Base-by-base conservation (phyloP, 2,329 filamentous ascomycete genomes). In the Xylariaceae sp. region DNA sequence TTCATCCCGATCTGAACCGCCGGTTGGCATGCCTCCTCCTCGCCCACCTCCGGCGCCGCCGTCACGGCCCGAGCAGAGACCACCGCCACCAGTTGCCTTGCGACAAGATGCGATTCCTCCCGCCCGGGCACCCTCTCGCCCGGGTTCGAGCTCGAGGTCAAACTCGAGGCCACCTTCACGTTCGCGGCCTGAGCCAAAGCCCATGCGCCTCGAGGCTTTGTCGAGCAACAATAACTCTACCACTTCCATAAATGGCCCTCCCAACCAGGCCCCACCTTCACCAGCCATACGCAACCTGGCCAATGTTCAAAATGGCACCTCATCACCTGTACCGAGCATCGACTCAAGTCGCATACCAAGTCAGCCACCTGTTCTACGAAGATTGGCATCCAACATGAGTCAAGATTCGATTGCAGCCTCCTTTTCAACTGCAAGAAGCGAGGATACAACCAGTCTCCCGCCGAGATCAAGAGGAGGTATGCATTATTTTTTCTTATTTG, bases 391-490 rank as follows among this genome's bases (percentile, higher is more conserved):
- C 54, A 83, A 83, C 63, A 76, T 74, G 61, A 84, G 80, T 55
- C 81, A 83, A 57, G 81, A 84, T 48, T 83, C 80, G 0, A 69
- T 82, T 17, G 74, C 76, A 3, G 73, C 70, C 2, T 80, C 79
- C 0, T 66, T 78, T 2, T 65, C 69, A 2, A 75, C 71, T 1
- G 69, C 69, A 17, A 70, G 72, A 51, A 81, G 79, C 51, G 80
- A 82, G 43, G 81, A 83, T 61, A 69, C 71, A 5, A 69, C 67
- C 5, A 80, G 76, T 39, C 49, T 80, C 38, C 73, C 78, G 9
- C 77, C 80, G 2, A 74, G 78, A 18, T 82, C 80, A 28, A 75
- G 80, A 39, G 80, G 81, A 51, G 79, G 76, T 5, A 28, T 28
- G 22, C 7, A 28, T 7, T 7, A 5, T 28, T 28, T 5, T 28